Evolutionary conservation across 805 yeast species (phyloP).

Genomic region (Starmerella scarabaei): DNA sequence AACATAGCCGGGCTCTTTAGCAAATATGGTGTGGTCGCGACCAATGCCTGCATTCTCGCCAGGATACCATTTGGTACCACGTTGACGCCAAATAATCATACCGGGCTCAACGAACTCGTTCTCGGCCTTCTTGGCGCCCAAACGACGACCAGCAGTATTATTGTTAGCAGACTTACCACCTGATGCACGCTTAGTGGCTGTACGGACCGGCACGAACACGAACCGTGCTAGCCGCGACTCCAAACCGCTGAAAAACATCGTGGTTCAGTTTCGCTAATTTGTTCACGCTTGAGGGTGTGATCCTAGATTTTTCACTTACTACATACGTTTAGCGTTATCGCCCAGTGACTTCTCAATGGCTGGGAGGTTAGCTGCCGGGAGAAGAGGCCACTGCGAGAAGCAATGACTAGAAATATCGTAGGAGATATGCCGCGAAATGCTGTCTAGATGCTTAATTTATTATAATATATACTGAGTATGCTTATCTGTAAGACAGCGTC

Average conservation of each 20-base stretch:
- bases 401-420: no score
- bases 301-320: no score
- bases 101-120: conserved; percentile 67
- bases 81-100: conserved; percentile 78
- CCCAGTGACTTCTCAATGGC: no score
- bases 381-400: no score
- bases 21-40: conserved; percentile 83
- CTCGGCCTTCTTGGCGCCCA: conserved; percentile 82
- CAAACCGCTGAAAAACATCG: conserved; percentile 9
- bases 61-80: conserved; percentile 90
- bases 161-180: conserved; percentile 90
- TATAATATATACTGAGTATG: no score
- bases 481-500: no score
- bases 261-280: no score
- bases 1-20: conserved; percentile 85
- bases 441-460: no score
- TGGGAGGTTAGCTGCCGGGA: no score
- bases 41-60: conserved; percentile 82
- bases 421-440: no score
- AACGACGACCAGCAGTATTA: conserved; percentile 87
- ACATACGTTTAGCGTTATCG: no score
- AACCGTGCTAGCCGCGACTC: conserved; percentile 16
- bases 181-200: conserved; percentile 85
- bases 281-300: no score
- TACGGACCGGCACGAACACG: conserved; percentile 40